Base-by-base conservation (phyloP, 148 eudicot species). In the Rheum nobile region DNA sequence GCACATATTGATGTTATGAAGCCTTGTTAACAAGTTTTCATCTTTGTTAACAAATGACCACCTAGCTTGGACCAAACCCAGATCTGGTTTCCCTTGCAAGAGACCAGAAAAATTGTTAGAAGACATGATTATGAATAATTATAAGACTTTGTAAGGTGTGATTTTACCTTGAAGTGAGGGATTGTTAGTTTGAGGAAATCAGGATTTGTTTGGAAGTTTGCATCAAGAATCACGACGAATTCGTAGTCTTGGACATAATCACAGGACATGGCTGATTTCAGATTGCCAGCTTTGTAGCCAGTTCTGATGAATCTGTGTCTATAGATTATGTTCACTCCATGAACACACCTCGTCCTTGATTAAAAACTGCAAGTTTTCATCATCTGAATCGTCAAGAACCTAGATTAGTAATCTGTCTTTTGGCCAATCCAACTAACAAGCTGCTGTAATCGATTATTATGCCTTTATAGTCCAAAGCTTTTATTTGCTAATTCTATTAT, bases 211-310 rank as follows among this genome's bases (percentile, higher is more conserved):
- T 84, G 89, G 71, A 88, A 88, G 39, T 88, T 89, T 10, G 91
- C 91, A 77, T 88, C 91, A 37, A 88, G 81, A 8, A 88, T 88
- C 8, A 88, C 82, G 10, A 86, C 91, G 72, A 86, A 88, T 67
- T 88, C 91, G 26, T 88, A 86, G 80, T 88, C 85, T 69, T 84
- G 84, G 67, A 88, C 86, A 80, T 86, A 88, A 59, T 86, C 89
- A 80, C 91, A 86, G 19, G 80, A 44, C 91, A 88, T 88, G 68
- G 91, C 91, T 19, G 91, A 86, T 75, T 88, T 86, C 42, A 88
- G 84, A 76, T 86, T 88, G 72, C 91, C 91, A 0, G 91, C 91
- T 78, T 88, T 88, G 74, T 88, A 88, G 7, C 91, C 91, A 9
- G 87, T 84, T 77, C 91, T 79, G 70, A 76, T 74, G 61, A 86